Evolutionary conservation across 345 rosid species (phyloP), one percentile per base, ranked within the genome.

Genomic region (Aegle marmelos): DNA sequence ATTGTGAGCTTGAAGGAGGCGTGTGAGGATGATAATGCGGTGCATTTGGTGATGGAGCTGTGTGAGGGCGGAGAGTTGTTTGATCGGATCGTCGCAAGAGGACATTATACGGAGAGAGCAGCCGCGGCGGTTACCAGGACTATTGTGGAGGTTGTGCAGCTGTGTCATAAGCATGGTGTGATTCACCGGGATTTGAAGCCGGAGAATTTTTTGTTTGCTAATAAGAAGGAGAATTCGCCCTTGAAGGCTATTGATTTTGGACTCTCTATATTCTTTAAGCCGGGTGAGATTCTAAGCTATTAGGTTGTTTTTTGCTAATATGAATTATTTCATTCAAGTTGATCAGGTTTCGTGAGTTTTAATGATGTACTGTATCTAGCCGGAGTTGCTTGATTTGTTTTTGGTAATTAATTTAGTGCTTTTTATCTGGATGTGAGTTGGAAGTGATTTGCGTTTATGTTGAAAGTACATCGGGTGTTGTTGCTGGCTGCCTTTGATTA

Each of bases 21-120:
- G 6, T 93, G 95, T 74, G 99, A 97, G 88, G 99, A 97, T 66
- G 98, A 97, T 68, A 89, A 83, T 82, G 99, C 99, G 14, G 99
- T 97, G 81, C 98, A 97, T 89, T 87, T 95, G 86, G 98, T 95
- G 72, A 97, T 97, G 99, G 99, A 97, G 92, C 84, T 97, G n/a
- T 97, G 99, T 48, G 99, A 97, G 81, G 99, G 99, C 14, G 99
- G 99, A 21, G 99, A 97, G 79, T 89, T 97, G 72, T 97, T 97
- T 79, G 99, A 97, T 89, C 92, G 99, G 92, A 97, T 97, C 78
- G 99, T 97, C 6, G 98, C 99, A 0, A 82, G 99, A 80, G 99
- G 99, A 25, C 99, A 97, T 83, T 97, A 97, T 76, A 91, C 98
- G 1, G 99, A 97, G 89, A 89, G 99, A 59, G 99, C 98, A 0